These are phyloP conservation scores for Trapa incisa DNA, from an alignment of 345 rosid genomes.

Conservation along the genomic window DNA sequence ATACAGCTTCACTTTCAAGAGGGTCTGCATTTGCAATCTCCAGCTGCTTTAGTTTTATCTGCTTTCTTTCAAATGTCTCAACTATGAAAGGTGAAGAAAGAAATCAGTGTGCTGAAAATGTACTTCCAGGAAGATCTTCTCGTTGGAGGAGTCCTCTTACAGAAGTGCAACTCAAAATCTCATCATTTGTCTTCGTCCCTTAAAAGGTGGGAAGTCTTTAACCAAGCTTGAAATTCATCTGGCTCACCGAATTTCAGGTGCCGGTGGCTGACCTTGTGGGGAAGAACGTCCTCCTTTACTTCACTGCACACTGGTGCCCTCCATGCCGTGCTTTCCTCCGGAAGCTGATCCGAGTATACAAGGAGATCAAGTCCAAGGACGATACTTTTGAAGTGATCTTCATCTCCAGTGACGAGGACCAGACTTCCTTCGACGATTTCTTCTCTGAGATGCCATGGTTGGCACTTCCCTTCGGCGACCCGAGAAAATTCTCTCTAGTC, in stretches of 20 bases:
- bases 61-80: too few species aligned
- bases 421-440: slow-evolving; percentile 18
- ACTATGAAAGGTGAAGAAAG: too few species aligned
- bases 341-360: slow-evolving; percentile 19
- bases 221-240: neutral
- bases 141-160: too few species aligned
- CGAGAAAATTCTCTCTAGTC: slow-evolving; percentile 18
- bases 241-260: slow-evolving; percentile 14
- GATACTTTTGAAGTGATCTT: slow-evolving; percentile 27
- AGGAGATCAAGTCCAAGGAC: slow-evolving; percentile 21
- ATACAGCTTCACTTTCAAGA: neutral
- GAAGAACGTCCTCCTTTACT: slow-evolving; percentile 31
- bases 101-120: too few species aligned
- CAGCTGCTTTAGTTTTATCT: too few species aligned
- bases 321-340: slow-evolving; percentile 35
- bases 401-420: slow-evolving; percentile 31
- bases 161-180: too few species aligned
- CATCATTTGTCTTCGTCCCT: neutral
- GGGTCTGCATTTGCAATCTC: too few species aligned
- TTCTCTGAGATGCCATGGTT: slow-evolving; percentile 35
- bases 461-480: slow-evolving; percentile 29
- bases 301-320: slow-evolving; percentile 37
- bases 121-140: too few species aligned
- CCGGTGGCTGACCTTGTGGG: slow-evolving; percentile 27
- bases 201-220: slow-evolving; percentile 12